Evolutionary conservation across 108 stramenopile species (phyloP), one percentile per base, ranked within the genome.

Genomic region (Nannochloropsis gaditana): DNA sequence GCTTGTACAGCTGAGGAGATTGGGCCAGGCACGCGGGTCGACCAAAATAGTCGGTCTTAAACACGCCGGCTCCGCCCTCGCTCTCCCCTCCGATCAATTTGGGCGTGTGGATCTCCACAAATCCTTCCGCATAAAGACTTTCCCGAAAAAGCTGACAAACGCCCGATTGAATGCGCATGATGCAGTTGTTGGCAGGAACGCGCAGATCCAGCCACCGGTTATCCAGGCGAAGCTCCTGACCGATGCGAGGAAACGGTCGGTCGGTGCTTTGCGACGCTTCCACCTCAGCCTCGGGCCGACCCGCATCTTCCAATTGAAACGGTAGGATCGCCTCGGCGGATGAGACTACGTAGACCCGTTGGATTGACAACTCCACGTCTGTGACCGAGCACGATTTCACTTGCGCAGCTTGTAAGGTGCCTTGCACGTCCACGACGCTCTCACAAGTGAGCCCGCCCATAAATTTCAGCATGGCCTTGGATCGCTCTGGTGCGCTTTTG

Each of bases 1-100:
- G 97, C 85, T 98, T 98, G 94, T 97, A 98, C 41, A 98, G 90
- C 88, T 98, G 97, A 3, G 97, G 97, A 8, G 95, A 96, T 90
- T 98, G 97, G 9, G 97, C 97, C 83, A 98, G 92, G 92, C 97
- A 98, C 1, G 96, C 97, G 5, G 92, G 93, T 79, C 43, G 43
- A 42, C 96, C 97, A 84, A 98, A 98, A 87, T 98, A 98, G 86
- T 98, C 96, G 9, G 97, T 98, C 9, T 93, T 96, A 84, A 98
- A 98, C 19, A 98, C 97, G 31, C 95, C 97, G 11, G 96, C 95
- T 17, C 97, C 97, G 86, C 94, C 94, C 87, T 98, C 97, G 86
- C 93, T 94, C 90, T 98, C 96, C 81, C 97, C 97, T 4, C 94
- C 94, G 86, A 98, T 95, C 44, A 98, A 85, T 90, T 98, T 98